Conservation (phyloP, 2,329 filamentous ascomycete species). For the Trichoderma arundinaceum region DNA sequence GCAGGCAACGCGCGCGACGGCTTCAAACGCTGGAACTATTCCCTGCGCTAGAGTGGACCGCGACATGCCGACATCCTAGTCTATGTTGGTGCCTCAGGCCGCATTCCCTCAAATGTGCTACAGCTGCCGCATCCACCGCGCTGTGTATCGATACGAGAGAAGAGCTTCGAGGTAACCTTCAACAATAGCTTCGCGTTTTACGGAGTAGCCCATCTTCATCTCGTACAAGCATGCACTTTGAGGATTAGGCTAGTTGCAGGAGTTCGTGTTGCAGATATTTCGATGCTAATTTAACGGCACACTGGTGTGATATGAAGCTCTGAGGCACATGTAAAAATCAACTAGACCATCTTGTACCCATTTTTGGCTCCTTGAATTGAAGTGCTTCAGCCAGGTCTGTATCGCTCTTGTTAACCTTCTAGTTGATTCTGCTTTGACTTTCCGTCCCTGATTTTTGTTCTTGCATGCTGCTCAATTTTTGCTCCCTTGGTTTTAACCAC, state of each 20-base stretch:
- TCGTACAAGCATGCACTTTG: neutral
- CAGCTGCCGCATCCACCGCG: neutral
- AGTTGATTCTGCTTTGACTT: neutral
- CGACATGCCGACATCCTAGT: slow-evolving; percentile 18
- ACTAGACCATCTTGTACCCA: neutral
- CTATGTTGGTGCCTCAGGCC: slow-evolving; percentile 24
- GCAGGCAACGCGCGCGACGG: slow-evolving; percentile 32
- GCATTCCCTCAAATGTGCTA: neutral
- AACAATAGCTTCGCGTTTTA: too few relatives aligned
- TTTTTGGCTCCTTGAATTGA: neutral
- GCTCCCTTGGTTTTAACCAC: slow-evolving; percentile 22
- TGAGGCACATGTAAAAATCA: neutral
- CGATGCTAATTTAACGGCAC: neutral
- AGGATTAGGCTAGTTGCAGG: slow-evolving; percentile 13
- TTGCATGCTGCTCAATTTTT: slow-evolving; percentile 15
- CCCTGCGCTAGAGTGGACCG: slow-evolving; percentile 15
- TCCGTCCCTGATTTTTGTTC: slow-evolving; percentile 14
- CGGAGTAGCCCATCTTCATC: too few relatives aligned
- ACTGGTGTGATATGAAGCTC: neutral
- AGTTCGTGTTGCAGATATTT: neutral
- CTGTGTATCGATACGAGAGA: too few relatives aligned
- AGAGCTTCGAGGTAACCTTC: neutral
- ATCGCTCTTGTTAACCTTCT: slow-evolving; percentile 1
- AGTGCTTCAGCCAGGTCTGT: neutral
- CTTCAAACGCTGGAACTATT: slow-evolving; percentile 14